Conservation (phyloP, 2,329 filamentous ascomycete species). For the Cryphonectria japonica region DNA sequence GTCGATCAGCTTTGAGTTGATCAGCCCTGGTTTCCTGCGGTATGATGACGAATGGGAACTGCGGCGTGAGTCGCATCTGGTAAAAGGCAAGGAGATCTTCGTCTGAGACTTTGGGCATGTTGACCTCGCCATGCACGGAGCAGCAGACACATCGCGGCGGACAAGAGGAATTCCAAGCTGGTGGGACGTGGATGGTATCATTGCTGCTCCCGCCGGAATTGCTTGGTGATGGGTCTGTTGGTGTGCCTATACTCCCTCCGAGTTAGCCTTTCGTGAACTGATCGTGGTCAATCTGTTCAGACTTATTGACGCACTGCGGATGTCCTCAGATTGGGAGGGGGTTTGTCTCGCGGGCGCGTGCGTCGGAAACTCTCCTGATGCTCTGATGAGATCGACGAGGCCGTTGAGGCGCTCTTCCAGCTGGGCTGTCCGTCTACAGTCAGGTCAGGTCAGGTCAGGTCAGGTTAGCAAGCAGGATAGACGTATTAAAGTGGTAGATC, state of each 20-base stretch:
- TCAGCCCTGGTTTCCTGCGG: conserved; percentile 42
- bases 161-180: conserved; percentile 50
- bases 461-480: conserved; percentile 10
- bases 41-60: conserved; percentile 54
- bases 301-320: conserved; percentile 12
- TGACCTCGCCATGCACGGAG: conserved; percentile 44
- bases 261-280: not conserved
- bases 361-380: conserved; percentile 44
- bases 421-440: conserved; percentile 50
- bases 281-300: not conserved
- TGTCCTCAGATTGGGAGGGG: not conserved
- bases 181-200: conserved; percentile 38
- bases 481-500: not conserved
- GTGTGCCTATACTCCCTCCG: not conserved
- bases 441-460: conserved; percentile 14
- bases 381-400: conserved; percentile 51
- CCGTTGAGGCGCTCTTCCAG: conserved; percentile 55
- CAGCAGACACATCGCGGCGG: conserved; percentile 53
- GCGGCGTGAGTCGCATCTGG: conserved; percentile 45
- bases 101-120: conserved; percentile 49
- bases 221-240: conserved; percentile 10
- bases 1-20: conserved; percentile 44
- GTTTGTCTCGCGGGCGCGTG: not conserved
- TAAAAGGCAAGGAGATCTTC: conserved; percentile 51
- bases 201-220: not conserved